These are phyloP conservation scores for Yamadazyma kitorensis DNA, from an alignment of 805 yeast genomes.

Conservation along the genomic window DNA sequence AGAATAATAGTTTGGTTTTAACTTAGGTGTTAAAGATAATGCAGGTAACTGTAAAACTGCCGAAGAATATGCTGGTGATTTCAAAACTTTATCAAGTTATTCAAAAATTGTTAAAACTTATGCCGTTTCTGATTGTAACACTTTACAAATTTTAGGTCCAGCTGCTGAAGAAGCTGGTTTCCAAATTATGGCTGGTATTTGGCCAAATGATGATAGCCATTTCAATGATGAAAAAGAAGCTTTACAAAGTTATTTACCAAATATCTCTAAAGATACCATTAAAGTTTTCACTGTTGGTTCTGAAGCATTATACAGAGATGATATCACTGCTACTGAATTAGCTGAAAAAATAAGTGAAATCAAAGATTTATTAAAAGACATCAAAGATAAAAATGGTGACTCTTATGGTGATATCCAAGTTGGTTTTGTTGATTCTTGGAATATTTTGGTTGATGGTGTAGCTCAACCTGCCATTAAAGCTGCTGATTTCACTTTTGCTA, in stretches of 20 bases:
- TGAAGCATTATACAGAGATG: slow-evolving; percentile 91
- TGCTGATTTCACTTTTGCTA: slow-evolving; percentile 84
- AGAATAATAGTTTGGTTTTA: slow-evolving; percentile 62
- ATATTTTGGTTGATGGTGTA: slow-evolving; percentile 78
- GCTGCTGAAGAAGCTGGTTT: slow-evolving; percentile 79
- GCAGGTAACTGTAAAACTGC: slow-evolving; percentile 74
- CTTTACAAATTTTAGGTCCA: slow-evolving; percentile 80
- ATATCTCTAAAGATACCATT: slow-evolving; percentile 63
- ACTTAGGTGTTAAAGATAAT: slow-evolving; percentile 79
- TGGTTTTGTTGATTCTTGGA: slow-evolving; percentile 97
- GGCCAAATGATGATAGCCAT: slow-evolving; percentile 90
- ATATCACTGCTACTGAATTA: slow-evolving; percentile 70
- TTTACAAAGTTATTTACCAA: slow-evolving; percentile 67
- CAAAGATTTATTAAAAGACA: slow-evolving; percentile 55
- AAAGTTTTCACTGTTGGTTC: slow-evolving; percentile 88
- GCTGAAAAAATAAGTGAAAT: slow-evolving; percentile 65
- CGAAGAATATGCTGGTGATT: slow-evolving; percentile 66
- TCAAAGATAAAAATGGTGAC: slow-evolving; percentile 78
- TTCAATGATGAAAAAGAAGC: slow-evolving; percentile 74
- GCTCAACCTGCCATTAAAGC: slow-evolving; percentile 70
- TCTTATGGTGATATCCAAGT: slow-evolving; percentile 71
- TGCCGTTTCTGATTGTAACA: slow-evolving; percentile 93
- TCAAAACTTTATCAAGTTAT: slow-evolving; percentile 55
- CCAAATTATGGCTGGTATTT: slow-evolving; percentile 77
- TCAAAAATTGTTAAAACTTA: slow-evolving; percentile 75